phyloP scores from a whole-genome alignment of 1,139 yeast genomes.

The Suhomyces guaymorum region DNA sequence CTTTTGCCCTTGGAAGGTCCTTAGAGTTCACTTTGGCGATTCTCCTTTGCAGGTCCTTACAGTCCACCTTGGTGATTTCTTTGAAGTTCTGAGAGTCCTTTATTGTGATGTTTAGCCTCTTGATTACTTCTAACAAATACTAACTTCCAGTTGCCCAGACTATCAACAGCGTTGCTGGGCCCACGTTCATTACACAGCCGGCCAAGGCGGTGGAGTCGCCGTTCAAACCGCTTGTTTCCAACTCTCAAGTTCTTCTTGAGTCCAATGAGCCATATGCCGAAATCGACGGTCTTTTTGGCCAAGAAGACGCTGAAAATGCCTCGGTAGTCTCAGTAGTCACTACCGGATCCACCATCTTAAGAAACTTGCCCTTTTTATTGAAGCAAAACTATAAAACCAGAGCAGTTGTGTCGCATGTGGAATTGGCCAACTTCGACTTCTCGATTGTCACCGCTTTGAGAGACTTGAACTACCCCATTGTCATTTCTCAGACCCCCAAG shows the following conservation, averaged over 20 bases:
- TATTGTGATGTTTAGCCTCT: too few relatives aligned
- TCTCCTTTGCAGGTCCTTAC: too few relatives aligned
- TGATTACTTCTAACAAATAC: too few relatives aligned
- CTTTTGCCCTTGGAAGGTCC: too few relatives aligned
- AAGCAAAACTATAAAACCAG: slow-evolving; percentile 36
- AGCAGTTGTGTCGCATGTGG: slow-evolving; percentile 62
- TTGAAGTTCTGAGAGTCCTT: too few relatives aligned
- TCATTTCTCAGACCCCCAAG: slow-evolving; percentile 60
- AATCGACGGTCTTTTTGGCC: slow-evolving; percentile 34
- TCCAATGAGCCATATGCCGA: slow-evolving; percentile 56
- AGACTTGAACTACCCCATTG: slow-evolving; percentile 62
- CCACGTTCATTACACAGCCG: slow-evolving; percentile 46
- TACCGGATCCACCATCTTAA: slow-evolving; percentile 52
- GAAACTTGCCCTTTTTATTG: slow-evolving; percentile 57
- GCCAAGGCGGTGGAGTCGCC: slow-evolving; percentile 46
- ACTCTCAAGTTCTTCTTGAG: slow-evolving; percentile 39
- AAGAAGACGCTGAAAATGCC: slow-evolving; percentile 23
- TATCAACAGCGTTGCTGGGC: slow-evolving; percentile 26
- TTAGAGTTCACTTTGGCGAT: too few relatives aligned
- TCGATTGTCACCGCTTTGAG: slow-evolving; percentile 67
- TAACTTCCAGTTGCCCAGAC: slow-evolving; percentile 17
- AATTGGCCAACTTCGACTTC: slow-evolving; percentile 58
- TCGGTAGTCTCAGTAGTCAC: slow-evolving; percentile 55
- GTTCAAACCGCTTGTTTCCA: slow-evolving; percentile 26
- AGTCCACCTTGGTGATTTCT: too few relatives aligned